These are phyloP conservation scores for Pseudocercospora fijiensis DNA, from an alignment of 2,329 filamentous ascomycete species.

Conservation along the genomic window DNA sequence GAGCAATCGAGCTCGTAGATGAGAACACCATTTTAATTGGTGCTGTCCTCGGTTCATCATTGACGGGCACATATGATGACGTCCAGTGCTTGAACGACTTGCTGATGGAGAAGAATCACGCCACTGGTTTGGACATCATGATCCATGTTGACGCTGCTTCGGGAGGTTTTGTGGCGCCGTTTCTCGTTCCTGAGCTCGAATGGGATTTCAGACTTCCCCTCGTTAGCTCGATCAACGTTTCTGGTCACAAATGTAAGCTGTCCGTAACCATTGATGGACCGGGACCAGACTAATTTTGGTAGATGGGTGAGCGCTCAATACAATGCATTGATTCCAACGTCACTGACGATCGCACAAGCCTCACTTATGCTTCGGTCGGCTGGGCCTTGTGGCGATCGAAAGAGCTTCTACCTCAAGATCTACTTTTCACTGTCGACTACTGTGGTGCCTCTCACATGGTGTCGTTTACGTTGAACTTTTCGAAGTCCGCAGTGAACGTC, in stretches of 20 bases:
- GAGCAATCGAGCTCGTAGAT: constrained; percentile 36
- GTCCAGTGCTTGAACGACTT: constrained; percentile 67
- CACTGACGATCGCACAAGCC: background rate
- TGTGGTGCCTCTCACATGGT: constrained; percentile 66
- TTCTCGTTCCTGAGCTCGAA: constrained; percentile 58
- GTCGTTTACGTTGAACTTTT: constrained; percentile 71
- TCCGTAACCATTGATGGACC: background rate
- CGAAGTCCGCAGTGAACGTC: constrained; percentile 66
- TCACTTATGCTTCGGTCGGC: constrained; percentile 56
- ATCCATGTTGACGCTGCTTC: constrained; percentile 66
- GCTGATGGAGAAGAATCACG: constrained; percentile 61
- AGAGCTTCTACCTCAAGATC: constrained; percentile 62
- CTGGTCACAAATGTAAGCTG: constrained; percentile 53
- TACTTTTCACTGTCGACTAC: constrained; percentile 70
- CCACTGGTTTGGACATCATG: constrained; percentile 64
- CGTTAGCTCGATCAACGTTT: constrained; percentile 66
- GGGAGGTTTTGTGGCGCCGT: constrained; percentile 62
- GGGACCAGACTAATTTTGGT: background rate
- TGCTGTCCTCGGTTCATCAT: constrained; percentile 69
- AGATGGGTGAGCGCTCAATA: background rate
- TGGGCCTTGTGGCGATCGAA: constrained; percentile 71
- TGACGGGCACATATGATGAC: constrained; percentile 72
- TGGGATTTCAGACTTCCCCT: constrained; percentile 64
- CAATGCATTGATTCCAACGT: background rate
- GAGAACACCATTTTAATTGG: constrained; percentile 78